Evolutionary conservation across 352 stramenopile genomes (phyloP).

Genomic region (Pythium volutum): DNA sequence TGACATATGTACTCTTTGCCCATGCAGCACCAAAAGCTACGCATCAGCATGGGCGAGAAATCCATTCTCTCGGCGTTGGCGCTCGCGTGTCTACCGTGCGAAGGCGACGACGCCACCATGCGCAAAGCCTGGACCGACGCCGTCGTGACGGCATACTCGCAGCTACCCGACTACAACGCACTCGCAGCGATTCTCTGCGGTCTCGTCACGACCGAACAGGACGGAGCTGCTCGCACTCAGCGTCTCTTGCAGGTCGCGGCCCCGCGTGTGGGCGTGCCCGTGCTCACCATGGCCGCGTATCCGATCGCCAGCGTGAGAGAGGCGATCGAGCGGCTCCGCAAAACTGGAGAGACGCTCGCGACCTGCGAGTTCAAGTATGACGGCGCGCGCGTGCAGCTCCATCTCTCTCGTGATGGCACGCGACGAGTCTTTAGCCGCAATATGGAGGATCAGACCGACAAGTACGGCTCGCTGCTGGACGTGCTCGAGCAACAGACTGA

Average conservation of each 20-base stretch:
- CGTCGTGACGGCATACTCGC: slow-evolving; percentile 64
- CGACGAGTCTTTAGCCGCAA: slow-evolving; percentile 81
- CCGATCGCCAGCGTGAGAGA: slow-evolving; percentile 55
- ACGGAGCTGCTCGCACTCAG: slow-evolving; percentile 25
- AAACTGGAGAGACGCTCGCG: slow-evolving; percentile 32
- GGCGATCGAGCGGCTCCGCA: slow-evolving; percentile 45
- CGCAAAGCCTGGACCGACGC: slow-evolving; percentile 45
- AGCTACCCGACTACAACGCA: slow-evolving; percentile 60
- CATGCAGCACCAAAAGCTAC: slow-evolving; percentile 73
- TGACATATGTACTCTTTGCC: too few relatives aligned
- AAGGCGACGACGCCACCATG: slow-evolving; percentile 15
- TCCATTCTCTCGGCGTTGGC: slow-evolving; percentile 70
- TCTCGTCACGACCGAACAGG: slow-evolving; percentile 17
- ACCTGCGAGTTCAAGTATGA: slow-evolving; percentile 87
- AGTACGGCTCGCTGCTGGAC: slow-evolving; percentile 57
- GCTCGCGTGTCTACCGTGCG: slow-evolving; percentile 30
- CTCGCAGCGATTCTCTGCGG: slow-evolving; percentile 40
- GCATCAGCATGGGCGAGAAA: slow-evolving; percentile 81
- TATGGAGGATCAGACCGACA: slow-evolving; percentile 74
- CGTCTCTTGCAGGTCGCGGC: slow-evolving; percentile 30
- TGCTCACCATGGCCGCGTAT: slow-evolving; percentile 81
- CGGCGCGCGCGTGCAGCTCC: slow-evolving; percentile 72
- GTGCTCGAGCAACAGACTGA: slow-evolving; percentile 28
- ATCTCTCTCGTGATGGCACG: slow-evolving; percentile 26
- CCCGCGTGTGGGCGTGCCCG: slow-evolving; percentile 49